Evolutionary conservation across 2,329 filamentous ascomycete genomes (phyloP), one percentile per base, ranked within the genome.

Genomic region (Periconia macrospinosa): DNA sequence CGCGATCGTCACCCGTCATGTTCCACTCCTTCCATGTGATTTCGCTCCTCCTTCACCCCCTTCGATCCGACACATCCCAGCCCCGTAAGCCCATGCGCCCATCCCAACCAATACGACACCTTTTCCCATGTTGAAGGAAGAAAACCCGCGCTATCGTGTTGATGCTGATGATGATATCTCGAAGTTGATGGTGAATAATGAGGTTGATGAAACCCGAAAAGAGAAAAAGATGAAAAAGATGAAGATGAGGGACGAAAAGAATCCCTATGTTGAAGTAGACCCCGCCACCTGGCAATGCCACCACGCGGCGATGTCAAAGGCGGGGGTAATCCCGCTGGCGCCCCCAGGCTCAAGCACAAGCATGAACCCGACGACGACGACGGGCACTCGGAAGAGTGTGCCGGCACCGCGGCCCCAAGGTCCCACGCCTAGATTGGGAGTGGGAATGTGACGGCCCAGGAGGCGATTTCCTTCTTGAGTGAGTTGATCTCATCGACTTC

Each of bases 401-500:
- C 33, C 33, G 33, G 33, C 33, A 37, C 15, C 33, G 33, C 33
- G 11, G 17, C 42, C 42, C 27, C 42, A n/a, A 30, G 20, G 14
- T 17, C 30, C 23, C 47, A 49, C 19, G 19, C 40, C 41, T 81
- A 83, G 60, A 95, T 87, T 56, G 94, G 94, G 58, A 99, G 89
- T 71, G 94, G 94, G 89, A 97, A 99, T 63, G 84, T 86, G 73
- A 83, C 84, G 73, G 90, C 91, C 93, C 93, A 99, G 46, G 79
- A 79, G 45, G 91, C 82, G 74, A 99, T 92, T 84, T 97, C 93
- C 81, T 91, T 89, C 81, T 87, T 90, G 74, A 96, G 83, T 65
- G 83, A 84, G 75, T 89, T 87, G 79, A 99, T 93, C 81, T 92
- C 90, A 57, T 85, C 78, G 46, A 96, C 83, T 71, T 88, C 84